A percentile compares a stretch with the other conserved stretches of the same genome.
Conservation (phyloP, 495 filamentous ascomycete species). For the Saxophila tyrrhenica region DNA sequence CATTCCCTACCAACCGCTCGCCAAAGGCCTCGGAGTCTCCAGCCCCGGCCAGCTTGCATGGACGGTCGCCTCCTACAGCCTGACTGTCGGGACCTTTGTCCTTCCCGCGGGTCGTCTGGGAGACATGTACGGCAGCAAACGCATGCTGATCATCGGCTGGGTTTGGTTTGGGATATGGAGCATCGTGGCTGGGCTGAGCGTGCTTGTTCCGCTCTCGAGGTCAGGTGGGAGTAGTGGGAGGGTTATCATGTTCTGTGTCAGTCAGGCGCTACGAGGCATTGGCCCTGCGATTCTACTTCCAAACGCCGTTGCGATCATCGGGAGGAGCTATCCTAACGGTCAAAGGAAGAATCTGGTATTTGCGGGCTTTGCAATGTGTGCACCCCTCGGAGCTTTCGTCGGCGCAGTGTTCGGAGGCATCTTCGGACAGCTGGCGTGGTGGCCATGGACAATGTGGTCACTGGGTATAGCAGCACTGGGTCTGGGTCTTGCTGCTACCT, state of each 20-base stretch:
- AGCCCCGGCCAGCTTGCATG: constrained; percentile 1
- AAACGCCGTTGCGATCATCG: constrained; percentile 29
- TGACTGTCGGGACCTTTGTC: constrained; percentile 16
- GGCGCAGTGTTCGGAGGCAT: constrained; percentile 41
- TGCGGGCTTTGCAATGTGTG: constrained; percentile 44
- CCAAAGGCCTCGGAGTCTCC: background rate
- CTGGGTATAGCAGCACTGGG: constrained; percentile 36
- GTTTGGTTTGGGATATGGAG: constrained; percentile 13
- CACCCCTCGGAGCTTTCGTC: constrained; percentile 42
- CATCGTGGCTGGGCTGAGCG: constrained; percentile 40
- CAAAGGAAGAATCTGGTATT: constrained; percentile 51
- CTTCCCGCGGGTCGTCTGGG: constrained; percentile 7
- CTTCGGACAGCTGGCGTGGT: constrained; percentile 43
- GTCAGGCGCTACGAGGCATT: constrained; percentile 25
- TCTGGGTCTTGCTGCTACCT: constrained; percentile 30
- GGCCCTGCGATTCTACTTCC: constrained; percentile 26
- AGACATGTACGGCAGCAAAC: constrained; percentile 11
- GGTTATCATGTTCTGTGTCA: constrained; percentile 22
- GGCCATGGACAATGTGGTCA: constrained; percentile 56
- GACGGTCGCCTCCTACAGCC: constrained; percentile 6
- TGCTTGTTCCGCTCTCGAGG: constrained; percentile 5
- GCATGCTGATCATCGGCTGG: constrained; percentile 4
- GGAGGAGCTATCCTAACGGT: constrained; percentile 40
- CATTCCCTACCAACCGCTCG: background rate
- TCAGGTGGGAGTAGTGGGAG: background rate